Conservation (phyloP, 2,329 filamentous ascomycete species). For the Sarocladiaceae sp. region DNA sequence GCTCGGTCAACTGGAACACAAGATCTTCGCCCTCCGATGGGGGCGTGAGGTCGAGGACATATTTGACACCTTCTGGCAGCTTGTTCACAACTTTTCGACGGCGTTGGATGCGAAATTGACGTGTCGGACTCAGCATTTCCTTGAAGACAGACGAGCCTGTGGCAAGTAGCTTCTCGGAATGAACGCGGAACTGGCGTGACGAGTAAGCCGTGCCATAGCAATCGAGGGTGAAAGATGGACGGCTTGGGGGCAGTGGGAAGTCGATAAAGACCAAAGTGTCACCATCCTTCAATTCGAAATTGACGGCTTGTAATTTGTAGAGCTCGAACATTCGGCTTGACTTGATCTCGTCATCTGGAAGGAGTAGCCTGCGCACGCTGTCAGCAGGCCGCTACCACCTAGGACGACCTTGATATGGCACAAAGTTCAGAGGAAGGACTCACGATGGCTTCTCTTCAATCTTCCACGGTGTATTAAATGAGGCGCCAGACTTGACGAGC, state of each 20-base stretch:
- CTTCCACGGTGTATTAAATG: constrained; percentile 4
- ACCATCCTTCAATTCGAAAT: constrained; percentile 22
- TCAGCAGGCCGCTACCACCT: not conserved
- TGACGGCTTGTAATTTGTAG: constrained; percentile 21
- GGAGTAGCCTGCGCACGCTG: not conserved
- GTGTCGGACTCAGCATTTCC: constrained; percentile 37
- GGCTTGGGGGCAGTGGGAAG: constrained; percentile 17
- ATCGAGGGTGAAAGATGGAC: constrained; percentile 17
- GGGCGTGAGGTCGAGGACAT: constrained; percentile 61
- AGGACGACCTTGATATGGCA: too few species aligned
- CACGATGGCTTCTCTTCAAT: constrained; percentile 9
- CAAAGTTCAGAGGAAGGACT: not conserved
- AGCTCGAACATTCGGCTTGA: constrained; percentile 21
- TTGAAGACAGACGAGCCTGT: constrained; percentile 44
- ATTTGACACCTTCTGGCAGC: constrained; percentile 44
- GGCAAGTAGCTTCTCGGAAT: constrained; percentile 40
- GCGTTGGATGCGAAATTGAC: constrained; percentile 34
- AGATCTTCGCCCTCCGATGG: constrained; percentile 58
- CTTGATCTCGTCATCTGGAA: constrained; percentile 14
- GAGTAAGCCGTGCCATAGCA: constrained; percentile 30
- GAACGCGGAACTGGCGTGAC: constrained; percentile 37
- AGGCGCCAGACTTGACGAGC: constrained; percentile 2
- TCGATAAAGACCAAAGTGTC: constrained; percentile 43
- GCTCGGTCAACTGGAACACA: constrained; percentile 52
- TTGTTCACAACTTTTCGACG: constrained; percentile 29